These are phyloP conservation scores for Populus pruinosa DNA, from an alignment of 345 rosid species.

Conservation along the genomic window DNA sequence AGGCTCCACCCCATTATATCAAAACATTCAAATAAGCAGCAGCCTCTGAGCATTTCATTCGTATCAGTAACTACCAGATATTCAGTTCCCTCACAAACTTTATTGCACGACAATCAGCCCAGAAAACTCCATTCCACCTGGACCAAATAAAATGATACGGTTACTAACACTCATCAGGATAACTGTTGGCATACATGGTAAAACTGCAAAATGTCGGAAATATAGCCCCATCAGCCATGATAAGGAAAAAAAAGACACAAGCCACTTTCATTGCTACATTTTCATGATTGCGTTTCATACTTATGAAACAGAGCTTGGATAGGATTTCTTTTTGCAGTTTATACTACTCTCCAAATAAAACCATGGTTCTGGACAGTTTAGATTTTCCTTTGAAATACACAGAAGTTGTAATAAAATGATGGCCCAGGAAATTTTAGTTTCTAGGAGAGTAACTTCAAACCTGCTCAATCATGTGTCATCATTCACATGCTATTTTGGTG, in stretches of 20 bases:
- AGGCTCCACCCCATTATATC: not conserved
- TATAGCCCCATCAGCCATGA: not conserved
- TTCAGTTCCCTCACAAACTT: not conserved
- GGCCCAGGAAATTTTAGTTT: not conserved
- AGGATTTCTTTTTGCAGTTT: not conserved
- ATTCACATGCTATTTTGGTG: constrained; percentile 34
- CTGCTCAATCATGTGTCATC: constrained; percentile 14
- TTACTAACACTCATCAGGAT: not conserved
- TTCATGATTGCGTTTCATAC: not conserved
- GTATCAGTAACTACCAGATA: not conserved
- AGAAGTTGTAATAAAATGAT: not conserved
- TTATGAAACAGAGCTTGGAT: not conserved
- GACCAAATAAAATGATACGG: not conserved
- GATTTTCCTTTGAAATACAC: not conserved
- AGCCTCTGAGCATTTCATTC: not conserved
- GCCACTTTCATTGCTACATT: not conserved
- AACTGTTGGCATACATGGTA: not conserved
- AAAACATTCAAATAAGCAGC: not conserved
- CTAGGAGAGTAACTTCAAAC: constrained; percentile 11
- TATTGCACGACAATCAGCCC: not conserved
- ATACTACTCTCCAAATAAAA: not conserved
- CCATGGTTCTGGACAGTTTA: not conserved
- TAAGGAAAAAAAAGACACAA: not conserved
- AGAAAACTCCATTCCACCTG: constrained; percentile 4
- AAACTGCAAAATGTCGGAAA: too few relatives aligned